Evolutionary conservation across 441 rosid genomes (phyloP).

Genomic region (Croton laevigatus): DNA sequence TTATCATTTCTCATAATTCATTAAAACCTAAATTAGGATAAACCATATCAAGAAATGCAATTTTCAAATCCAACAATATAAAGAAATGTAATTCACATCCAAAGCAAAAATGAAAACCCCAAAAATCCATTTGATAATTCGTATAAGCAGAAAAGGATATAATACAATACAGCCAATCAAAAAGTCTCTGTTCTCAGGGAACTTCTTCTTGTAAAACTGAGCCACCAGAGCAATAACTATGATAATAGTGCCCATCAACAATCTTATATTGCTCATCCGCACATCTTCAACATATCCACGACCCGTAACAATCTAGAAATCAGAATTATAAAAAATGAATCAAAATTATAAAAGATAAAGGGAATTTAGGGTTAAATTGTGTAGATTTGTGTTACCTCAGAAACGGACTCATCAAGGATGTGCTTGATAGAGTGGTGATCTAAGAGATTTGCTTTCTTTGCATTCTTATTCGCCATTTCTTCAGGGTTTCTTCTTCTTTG

Average conservation of each 20-base stretch:
- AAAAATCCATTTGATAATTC: background rate
- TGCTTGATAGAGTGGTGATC: slow-evolving; percentile 96
- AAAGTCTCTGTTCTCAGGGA: slow-evolving; percentile 83
- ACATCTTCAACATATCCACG: slow-evolving; percentile 85
- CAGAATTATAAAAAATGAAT: background rate
- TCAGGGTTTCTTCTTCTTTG: slow-evolving; percentile 32
- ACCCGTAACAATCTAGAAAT: slow-evolving; percentile 59
- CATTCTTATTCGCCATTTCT: slow-evolving; percentile 49
- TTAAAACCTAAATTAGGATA: background rate
- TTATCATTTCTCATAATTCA: too few species aligned
- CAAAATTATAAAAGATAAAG: background rate
- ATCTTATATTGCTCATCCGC: slow-evolving; percentile 71
- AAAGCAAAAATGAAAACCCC: background rate
- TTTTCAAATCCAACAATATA: background rate
- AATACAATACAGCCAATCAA: slow-evolving; percentile 78
- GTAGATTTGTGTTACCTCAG: slow-evolving; percentile 50
- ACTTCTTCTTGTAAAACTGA: slow-evolving; percentile 97
- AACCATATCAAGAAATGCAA: background rate
- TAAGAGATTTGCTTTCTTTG: slow-evolving; percentile 79
- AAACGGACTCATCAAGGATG: slow-evolving; percentile 81
- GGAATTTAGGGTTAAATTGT: slow-evolving; percentile 14
- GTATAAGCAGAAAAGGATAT: slow-evolving; percentile 57
- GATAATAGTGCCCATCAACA: slow-evolving; percentile 63
- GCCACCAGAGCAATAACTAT: slow-evolving; percentile 78
- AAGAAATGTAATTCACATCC: background rate